phyloP scores from a whole-genome alignment of 106 monocot genomes.

The Dendrobium catenatum region DNA sequence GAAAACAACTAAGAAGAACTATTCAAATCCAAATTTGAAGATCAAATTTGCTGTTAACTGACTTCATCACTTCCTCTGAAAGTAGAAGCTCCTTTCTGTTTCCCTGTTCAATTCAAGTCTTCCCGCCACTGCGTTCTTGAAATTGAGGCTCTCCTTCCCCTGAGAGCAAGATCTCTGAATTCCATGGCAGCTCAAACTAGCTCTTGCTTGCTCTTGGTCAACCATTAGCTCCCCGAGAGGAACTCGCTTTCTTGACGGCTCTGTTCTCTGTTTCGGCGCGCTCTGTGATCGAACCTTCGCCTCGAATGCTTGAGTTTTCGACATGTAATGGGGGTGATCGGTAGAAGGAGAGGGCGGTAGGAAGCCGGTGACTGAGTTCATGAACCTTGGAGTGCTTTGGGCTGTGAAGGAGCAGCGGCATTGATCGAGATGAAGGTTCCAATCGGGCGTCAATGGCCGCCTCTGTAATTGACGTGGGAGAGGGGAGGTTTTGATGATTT shows the following conservation, averaged over 20 bases:
- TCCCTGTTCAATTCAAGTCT: constrained; percentile 17
- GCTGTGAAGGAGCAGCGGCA: constrained; percentile 3
- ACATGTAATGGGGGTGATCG: constrained; percentile 39
- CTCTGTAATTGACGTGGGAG: neutral
- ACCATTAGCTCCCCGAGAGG: constrained; percentile 14
- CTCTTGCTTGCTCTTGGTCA: constrained; percentile 22
- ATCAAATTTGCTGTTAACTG: neutral
- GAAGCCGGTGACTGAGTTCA: neutral
- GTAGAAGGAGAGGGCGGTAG: neutral
- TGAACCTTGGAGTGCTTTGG: constrained; percentile 15
- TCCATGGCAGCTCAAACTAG: constrained; percentile 31
- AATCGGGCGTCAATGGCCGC: constrained; percentile 1
- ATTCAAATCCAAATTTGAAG: neutral
- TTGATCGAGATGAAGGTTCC: neutral
- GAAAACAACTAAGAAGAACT: neutral
- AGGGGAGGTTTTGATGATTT: constrained; percentile 14
- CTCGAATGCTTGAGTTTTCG: constrained; percentile 38
- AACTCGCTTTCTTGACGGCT: constrained; percentile 22
- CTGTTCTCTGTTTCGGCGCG: constrained; percentile 47
- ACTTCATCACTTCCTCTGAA: neutral
- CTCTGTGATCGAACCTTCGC: constrained; percentile 54
- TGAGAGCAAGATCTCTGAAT: constrained; percentile 20
- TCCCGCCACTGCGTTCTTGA: constrained; percentile 27
- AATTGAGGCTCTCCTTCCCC: constrained; percentile 17
- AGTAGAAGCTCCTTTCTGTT: neutral